Evolutionary conservation across 2,329 filamentous ascomycete genomes (phyloP).

Genomic region (Lecanoromycetidae sp.): DNA sequence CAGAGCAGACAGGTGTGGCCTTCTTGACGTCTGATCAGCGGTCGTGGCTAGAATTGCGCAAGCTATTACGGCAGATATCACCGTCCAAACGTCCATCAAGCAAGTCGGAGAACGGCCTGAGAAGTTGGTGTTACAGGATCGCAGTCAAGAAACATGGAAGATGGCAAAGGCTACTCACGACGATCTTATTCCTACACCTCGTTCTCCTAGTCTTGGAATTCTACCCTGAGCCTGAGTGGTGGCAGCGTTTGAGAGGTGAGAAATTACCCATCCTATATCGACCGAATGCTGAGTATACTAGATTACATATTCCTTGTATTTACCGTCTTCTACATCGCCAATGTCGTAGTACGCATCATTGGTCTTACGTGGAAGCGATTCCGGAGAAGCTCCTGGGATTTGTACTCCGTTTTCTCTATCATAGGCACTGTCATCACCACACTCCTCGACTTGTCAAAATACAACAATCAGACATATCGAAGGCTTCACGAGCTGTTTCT

Average conservation of each 20-base stretch:
- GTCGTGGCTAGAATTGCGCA: conserved; percentile 90
- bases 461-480: conserved; percentile 47
- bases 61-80: conserved; percentile 81
- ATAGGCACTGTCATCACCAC: conserved; percentile 70
- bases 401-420: conserved; percentile 74
- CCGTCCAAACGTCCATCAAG: conserved; percentile 85
- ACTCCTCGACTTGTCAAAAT: conserved; percentile 57
- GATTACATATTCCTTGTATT: conserved; percentile 70
- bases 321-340: conserved; percentile 68
- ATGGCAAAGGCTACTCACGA: conserved; percentile 78
- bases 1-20: conserved; percentile 92
- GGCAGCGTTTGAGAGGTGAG: conserved; percentile 54
- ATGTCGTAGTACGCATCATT: conserved; percentile 70
- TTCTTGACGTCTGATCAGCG: conserved; percentile 92
- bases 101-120: conserved; percentile 64
- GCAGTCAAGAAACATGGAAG: conserved; percentile 87
- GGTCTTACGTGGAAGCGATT: conserved; percentile 90
- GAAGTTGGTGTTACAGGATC: conserved; percentile 87
- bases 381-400: conserved; percentile 84
- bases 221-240: conserved; percentile 59
- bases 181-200: conserved; percentile 68
- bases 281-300: conserved; percentile 23
- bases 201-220: conserved; percentile 75
- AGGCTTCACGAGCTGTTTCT: conserved; percentile 90
- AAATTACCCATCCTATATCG: not conserved